These are phyloP conservation scores for Citrus trifoliata DNA, from an alignment of 345 rosid genomes.

Conservation along the genomic window DNA sequence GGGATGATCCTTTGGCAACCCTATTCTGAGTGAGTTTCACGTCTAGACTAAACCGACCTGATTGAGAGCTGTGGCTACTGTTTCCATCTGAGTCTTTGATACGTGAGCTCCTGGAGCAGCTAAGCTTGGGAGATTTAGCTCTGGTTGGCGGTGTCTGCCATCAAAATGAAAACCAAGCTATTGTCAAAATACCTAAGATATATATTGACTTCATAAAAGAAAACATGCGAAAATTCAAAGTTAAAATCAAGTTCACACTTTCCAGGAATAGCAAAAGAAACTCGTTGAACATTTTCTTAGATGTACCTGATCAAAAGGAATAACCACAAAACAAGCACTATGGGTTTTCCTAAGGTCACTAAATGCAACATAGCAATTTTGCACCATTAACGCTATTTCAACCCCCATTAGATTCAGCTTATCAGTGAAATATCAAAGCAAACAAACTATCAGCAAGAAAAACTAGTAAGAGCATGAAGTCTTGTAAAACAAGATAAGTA, in stretches of 20 bases:
- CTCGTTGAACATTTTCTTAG: not conserved
- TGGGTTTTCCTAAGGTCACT: not conserved
- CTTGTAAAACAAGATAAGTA: not conserved
- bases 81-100: constrained; percentile 4
- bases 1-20: not conserved
- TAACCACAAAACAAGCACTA: not conserved
- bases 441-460: not conserved
- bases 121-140: constrained; percentile 16
- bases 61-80: not conserved
- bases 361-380: not conserved
- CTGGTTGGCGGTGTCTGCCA: constrained; percentile 12
- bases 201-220: not conserved
- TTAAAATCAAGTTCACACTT: not conserved
- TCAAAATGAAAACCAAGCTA: not conserved
- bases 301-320: not conserved
- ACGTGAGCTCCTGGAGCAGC: not conserved
- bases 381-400: not conserved
- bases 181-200: too few species aligned
- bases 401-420: not conserved
- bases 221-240: not conserved
- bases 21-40: not conserved
- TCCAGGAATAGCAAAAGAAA: not conserved
- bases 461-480: not conserved
- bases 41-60: constrained; percentile 6
- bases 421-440: not conserved